A percentile compares a stretch with the other conserved stretches of the same genome.
These are phyloP conservation scores for Tricholoma terreum DNA, from an alignment of 768 basidiomycete genomes.

Conservation along the genomic window DNA sequence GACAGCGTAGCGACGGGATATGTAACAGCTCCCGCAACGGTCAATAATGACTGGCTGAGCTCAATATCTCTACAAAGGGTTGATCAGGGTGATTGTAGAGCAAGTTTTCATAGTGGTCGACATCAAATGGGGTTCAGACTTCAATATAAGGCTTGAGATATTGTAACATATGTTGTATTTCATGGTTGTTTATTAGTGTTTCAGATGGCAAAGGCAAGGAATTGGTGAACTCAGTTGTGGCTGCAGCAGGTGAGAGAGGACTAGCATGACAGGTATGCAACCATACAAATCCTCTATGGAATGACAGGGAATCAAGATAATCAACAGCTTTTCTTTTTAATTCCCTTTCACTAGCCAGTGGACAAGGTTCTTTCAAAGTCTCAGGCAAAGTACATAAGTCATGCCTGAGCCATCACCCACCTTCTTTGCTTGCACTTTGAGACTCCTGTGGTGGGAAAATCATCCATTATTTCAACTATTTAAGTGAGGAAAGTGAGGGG, in stretches of 20 bases:
- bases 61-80: not conserved
- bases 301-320: not conserved
- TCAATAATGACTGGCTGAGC: no score
- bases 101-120: not conserved
- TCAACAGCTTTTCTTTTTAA: not conserved
- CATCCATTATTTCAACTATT: no score
- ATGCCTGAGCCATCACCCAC: no score
- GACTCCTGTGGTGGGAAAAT: no score
- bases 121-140: not conserved
- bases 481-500: no score
- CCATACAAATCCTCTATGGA: not conserved
- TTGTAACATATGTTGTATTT: not conserved
- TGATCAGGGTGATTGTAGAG: not conserved
- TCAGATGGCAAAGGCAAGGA: not conserved
- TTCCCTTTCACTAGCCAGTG: not conserved
- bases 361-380: no score
- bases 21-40: no score
- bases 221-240: not conserved
- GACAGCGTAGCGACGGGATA: no score
- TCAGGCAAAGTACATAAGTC: not conserved
- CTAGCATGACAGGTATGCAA: not conserved
- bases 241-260: not conserved
- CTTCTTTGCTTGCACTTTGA: no score
- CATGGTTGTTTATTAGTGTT: not conserved
- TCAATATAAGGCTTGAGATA: no score